A percentile compares a stretch with the other conserved stretches of the same genome.
These are phyloP conservation scores for Luzula sylvatica DNA, from an alignment of 176 grass and related monocot genomes.

Conservation along the genomic window DNA sequence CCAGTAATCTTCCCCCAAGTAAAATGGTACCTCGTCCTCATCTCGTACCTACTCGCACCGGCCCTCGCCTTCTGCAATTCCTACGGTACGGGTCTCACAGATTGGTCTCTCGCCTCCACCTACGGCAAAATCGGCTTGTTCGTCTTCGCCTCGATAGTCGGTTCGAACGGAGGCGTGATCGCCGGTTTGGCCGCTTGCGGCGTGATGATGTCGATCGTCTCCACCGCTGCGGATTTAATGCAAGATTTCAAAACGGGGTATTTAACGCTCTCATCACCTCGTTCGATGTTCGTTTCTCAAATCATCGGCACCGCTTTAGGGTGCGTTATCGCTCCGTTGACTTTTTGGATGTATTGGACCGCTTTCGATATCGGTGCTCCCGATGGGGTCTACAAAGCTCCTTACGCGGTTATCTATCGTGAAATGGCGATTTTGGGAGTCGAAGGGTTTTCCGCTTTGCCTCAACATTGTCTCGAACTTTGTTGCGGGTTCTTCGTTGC, in stretches of 20 bases:
- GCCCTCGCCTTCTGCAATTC: slow-evolving; percentile 87
- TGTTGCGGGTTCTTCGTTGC: slow-evolving; percentile 52
- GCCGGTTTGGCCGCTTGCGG: slow-evolving; percentile 69
- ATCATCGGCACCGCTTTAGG: slow-evolving; percentile 68
- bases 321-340: slow-evolving; percentile 65
- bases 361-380: slow-evolving; percentile 67
- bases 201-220: slow-evolving; percentile 84
- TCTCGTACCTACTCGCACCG: slow-evolving; percentile 54
- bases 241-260: slow-evolving; percentile 95
- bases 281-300: slow-evolving; percentile 86
- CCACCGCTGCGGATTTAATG: slow-evolving; percentile 85
- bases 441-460: slow-evolving; percentile 51
- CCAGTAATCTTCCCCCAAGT: slow-evolving; percentile 74
- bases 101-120: slow-evolving; percentile 65
- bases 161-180: slow-evolving; percentile 60
- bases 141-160: slow-evolving; percentile 58
- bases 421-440: slow-evolving; percentile 82
- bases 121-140: slow-evolving; percentile 82
- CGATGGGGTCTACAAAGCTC: slow-evolving; percentile 78
- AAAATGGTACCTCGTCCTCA: slow-evolving; percentile 72
- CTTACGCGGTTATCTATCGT: slow-evolving; percentile 70
- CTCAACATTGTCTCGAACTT: slow-evolving; percentile 59
- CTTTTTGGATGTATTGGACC: slow-evolving; percentile 79
- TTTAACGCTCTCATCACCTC: slow-evolving; percentile 69
- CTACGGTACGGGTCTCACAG: slow-evolving; percentile 67